Percentiles rank a stretch among this genome's conserved stretches.
phyloP scores from a whole-genome alignment of 2,329 filamentous ascomycete species.

The Epichloe gansuensis region DNA sequence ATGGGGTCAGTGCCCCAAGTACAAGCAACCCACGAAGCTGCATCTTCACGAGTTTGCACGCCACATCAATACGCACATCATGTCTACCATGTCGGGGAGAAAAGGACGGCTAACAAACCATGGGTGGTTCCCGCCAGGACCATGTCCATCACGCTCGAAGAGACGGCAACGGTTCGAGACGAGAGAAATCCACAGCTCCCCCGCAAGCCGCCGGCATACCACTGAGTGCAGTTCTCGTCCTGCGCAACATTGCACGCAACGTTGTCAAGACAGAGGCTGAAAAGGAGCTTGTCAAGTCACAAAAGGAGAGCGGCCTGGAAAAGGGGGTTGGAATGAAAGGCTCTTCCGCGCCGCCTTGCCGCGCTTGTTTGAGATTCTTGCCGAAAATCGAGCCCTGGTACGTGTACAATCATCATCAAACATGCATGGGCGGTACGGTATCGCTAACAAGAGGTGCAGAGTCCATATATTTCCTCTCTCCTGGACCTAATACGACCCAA shows the following conservation, averaged over 20 bases:
- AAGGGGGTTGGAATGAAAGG: slow-evolving; percentile 51
- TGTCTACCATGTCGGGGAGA: slow-evolving; percentile 19
- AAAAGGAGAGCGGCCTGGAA: slow-evolving; percentile 29
- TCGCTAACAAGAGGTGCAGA: slow-evolving; percentile 17
- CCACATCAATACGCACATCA: slow-evolving; percentile 59
- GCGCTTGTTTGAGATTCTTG: slow-evolving; percentile 56
- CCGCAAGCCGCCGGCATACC: slow-evolving; percentile 64
- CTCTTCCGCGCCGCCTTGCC: slow-evolving; percentile 55
- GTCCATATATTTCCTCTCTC: slow-evolving; percentile 28
- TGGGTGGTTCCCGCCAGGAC: slow-evolving; percentile 45
- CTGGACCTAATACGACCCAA: slow-evolving; percentile 24
- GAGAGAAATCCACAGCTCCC: slow-evolving; percentile 44
- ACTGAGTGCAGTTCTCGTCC: slow-evolving; percentile 63
- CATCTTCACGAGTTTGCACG: slow-evolving; percentile 40
- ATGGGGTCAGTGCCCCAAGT: slow-evolving; percentile 56
- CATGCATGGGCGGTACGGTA: not conserved
- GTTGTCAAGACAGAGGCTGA: slow-evolving; percentile 48
- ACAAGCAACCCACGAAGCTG: slow-evolving; percentile 31
- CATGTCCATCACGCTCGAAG: slow-evolving; percentile 41
- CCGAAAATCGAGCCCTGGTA: slow-evolving; percentile 54
- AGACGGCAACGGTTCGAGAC: slow-evolving; percentile 44
- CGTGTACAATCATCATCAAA: slow-evolving; percentile 13
- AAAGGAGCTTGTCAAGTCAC: slow-evolving; percentile 38
- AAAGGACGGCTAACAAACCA: slow-evolving; percentile 14
- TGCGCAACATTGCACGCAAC: slow-evolving; percentile 66